phyloP scores from a whole-genome alignment of 805 yeast species.

The Blastobotrys chiropterorum region DNA sequence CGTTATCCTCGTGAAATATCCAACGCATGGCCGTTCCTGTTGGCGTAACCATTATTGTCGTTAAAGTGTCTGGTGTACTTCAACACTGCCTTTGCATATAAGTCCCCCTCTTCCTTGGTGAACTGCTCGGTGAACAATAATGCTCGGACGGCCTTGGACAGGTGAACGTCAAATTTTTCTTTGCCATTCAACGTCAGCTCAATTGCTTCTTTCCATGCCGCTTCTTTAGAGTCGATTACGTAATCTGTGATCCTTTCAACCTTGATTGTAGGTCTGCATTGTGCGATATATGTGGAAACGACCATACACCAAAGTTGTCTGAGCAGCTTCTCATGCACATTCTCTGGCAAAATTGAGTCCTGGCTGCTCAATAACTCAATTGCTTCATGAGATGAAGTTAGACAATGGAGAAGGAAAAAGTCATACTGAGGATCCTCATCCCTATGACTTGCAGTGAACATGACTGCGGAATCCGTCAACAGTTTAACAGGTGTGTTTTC shows the following conservation, averaged over 20 bases:
- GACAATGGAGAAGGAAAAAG: conserved; percentile 27
- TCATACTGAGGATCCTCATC: conserved; percentile 20
- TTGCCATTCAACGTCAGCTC: conserved; percentile 16
- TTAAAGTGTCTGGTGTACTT: conserved; percentile 6
- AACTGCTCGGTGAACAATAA: conserved; percentile 11
- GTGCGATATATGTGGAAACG: conserved; percentile 17
- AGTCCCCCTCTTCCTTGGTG: conserved; percentile 5
- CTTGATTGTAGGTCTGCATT: conserved; percentile 17
- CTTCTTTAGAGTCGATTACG: conserved; percentile 9
- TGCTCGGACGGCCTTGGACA: conserved; percentile 14
- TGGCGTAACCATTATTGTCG: not conserved
- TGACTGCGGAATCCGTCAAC: conserved; percentile 17
- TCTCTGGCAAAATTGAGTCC: conserved; percentile 10
- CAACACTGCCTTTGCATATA: conserved; percentile 14
- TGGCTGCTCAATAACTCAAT: conserved; percentile 16
- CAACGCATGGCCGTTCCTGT: not conserved
- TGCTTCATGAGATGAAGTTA: conserved; percentile 26
- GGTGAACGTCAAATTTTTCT: conserved; percentile 10
- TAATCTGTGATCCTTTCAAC: conserved; percentile 6
- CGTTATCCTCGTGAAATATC: not conserved
- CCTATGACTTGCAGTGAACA: conserved; percentile 21
- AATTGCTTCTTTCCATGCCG: conserved; percentile 17
- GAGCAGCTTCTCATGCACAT: conserved; percentile 10
- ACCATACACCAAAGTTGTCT: conserved; percentile 14
- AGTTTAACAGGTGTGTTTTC: conserved; percentile 15